These are phyloP conservation scores for Neohortaea acidophila DNA, from an alignment of 495 filamentous ascomycete species.

Conservation along the genomic window DNA sequence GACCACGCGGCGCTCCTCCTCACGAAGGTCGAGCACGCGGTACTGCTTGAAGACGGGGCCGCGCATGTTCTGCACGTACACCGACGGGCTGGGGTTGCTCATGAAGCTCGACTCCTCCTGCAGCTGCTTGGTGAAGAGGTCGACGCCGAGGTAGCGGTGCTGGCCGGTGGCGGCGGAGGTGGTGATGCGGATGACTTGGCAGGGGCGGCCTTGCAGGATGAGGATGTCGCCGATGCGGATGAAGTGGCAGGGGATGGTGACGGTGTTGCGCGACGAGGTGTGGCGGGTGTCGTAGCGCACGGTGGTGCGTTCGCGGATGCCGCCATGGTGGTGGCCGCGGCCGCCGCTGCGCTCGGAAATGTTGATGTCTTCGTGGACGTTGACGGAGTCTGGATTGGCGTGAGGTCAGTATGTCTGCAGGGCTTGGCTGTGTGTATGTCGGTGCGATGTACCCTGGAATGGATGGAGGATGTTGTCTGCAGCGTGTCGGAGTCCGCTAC, in stretches of 20 bases:
- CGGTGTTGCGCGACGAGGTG: conserved; percentile 50
- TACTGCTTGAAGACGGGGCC: conserved; percentile 99
- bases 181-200: conserved; percentile 99
- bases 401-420: conserved; percentile 30
- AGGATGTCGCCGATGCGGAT: conserved; percentile 96
- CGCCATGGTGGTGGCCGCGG: conserved; percentile 8
- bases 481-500: conserved; percentile 68
- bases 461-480: conserved; percentile 68
- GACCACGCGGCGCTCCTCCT: conserved; percentile 64
- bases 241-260: conserved; percentile 98
- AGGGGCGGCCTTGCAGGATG: conserved; percentile 96
- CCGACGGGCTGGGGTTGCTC: conserved; percentile 87
- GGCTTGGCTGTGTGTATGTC: conserved; percentile 31
- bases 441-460: conserved; percentile 42
- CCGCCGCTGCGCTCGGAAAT: conserved; percentile 24
- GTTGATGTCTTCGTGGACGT: conserved; percentile 24
- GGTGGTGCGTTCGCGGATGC: conserved; percentile 14
- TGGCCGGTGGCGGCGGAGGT: conserved; percentile 95
- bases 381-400: conserved; percentile 5
- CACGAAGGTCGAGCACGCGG: conserved; percentile 93
- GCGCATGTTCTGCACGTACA: conserved; percentile 98
- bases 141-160: conserved; percentile 98
- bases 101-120: conserved; percentile 98
- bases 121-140: conserved; percentile 98
- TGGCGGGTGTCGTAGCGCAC: conserved; percentile 10